Base-by-base conservation (phyloP, 805 yeast genomes). In the Cyberlindnera americana region DNA sequence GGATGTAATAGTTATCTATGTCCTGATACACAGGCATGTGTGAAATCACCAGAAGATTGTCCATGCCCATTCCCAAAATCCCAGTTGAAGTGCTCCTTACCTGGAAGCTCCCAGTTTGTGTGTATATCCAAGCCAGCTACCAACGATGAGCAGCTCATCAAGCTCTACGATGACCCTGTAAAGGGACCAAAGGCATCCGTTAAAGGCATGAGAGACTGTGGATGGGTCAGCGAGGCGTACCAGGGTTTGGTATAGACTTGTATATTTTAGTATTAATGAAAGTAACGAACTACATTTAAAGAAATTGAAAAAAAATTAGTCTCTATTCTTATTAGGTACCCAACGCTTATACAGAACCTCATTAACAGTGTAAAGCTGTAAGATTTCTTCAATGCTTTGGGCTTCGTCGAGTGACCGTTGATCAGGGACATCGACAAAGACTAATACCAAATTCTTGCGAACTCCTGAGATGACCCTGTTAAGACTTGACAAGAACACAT, bases 41-140 rank as follows among this genome's bases (percentile, higher is more conserved):
- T 87, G 0, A 69, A 71, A 2, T 53, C 62, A 2, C 77, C 87
- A 0, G 50, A 70, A 7, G 84, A 81, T 37, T 93, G 99, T 59
- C 96, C 97, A 2, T 93, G 99, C 59, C 88, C 87, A 3, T 91
- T 78, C 56, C 93, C 96, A 2, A 77, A 79, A 43, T 81, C 95
- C 1, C 96, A 91, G 58, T 54, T 85, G 45, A 83, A 86, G 54
- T 93, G 99, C 61, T 57, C 73, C 2, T 65, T 86, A 29, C 95
- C 96, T 0, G 80, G 77, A 47, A 72, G 77, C 15, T 63, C 68
- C 23, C 75, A 75, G 40, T 83, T 68, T 55, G 70, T 90, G 13
- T 93, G 99, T 60, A 83, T 93, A 29, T 83, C 96, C 16, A 84
- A 83, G 50, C 91, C 95, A 1, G 78, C 86, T 2, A 62, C 68